Evolutionary conservation across 495 filamentous ascomycete species (phyloP), one percentile per base, ranked within the genome.

Genomic region (Penicillium lividum): DNA sequence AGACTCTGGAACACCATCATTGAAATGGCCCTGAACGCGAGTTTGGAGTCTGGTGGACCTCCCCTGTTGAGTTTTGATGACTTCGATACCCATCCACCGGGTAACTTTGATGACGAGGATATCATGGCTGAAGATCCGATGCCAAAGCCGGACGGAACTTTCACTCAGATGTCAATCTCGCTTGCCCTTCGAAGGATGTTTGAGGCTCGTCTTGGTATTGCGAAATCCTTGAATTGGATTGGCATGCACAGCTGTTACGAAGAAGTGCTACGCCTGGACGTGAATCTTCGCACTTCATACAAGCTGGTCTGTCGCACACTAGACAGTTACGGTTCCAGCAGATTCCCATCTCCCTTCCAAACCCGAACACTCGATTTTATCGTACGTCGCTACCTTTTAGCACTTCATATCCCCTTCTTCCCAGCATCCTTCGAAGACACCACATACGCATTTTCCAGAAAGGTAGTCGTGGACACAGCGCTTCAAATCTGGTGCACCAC

Each of bases 1-100:
- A 72, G 86, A 36, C 62, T 89, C 9, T 88, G 86, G 86, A 83
- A 82, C 44, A 84, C 82, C 1, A 75, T 85, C 5, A 25, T 87
- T 18, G 85, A 87, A 60, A 61, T 86, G 3, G 61, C 65, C 8
- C 51, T 87, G 9, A 77, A 82, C 31, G 76, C 82, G 2, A 80
- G 81, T 57, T 57, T 87, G 36, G 72, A 74, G n/a, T 72, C 77
- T 1, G 84, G 83, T 0, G 79, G 73, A 2, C 73, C 81, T 9
- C 78, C 81, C 1, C 63, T 84, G 13, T 36, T 86, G 7, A 71
- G 77, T 0, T 28, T 75, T 0, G 61, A 75, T 3, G 82, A 87
- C 57, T 86, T 78, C 42, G 82, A 87, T 53, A 84, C 82, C 0
- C 65, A 75, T 3, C 73, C 78, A 1, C 84, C 84, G 2, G 71